These are phyloP conservation scores for Rhodotorula kratochvilovae DNA, from an alignment of 768 basidiomycete species.

Conservation along the genomic window DNA sequence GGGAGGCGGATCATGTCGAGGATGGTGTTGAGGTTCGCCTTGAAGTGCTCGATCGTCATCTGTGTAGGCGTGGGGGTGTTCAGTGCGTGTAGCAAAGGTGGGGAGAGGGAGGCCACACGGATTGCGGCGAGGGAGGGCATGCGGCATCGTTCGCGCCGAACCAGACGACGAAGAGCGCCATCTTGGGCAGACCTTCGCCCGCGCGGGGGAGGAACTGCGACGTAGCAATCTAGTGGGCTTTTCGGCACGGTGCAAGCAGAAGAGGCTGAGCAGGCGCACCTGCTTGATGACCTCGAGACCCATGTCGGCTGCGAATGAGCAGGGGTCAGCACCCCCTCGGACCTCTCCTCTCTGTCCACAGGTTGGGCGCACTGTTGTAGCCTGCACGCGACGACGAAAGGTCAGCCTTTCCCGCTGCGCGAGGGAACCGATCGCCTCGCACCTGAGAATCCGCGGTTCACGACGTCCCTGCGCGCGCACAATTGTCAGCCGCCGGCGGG, in stretches of 20 bases:
- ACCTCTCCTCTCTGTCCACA: fast-evolving
- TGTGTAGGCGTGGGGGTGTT: too few relatives aligned
- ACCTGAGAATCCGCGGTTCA: conserved; percentile 39
- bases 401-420: background rate
- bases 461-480: conserved; percentile 21
- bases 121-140: conserved; percentile 17
- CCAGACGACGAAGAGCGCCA: conserved; percentile 31
- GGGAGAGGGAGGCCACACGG: background rate
- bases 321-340: background rate
- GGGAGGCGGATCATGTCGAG: conserved; percentile 25
- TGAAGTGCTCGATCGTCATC: conserved; percentile 34
- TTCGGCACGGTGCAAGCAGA: too few relatives aligned
- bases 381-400: conserved; percentile 5
- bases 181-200: conserved; percentile 9
- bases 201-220: conserved; percentile 26
- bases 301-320: conserved; percentile 16
- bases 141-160: conserved; percentile 40
- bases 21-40: conserved; percentile 32
- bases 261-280: background rate
- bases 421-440: background rate
- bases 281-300: conserved; percentile 24
- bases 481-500: too few relatives aligned
- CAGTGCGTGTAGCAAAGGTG: too few relatives aligned
- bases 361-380: conserved; percentile 35
- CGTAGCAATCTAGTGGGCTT: too few relatives aligned